A percentile compares a stretch with the other conserved stretches of the same genome.
Conservation (phyloP, 371 early-diverging fungal genomes). For the Entomophthora muscae region DNA sequence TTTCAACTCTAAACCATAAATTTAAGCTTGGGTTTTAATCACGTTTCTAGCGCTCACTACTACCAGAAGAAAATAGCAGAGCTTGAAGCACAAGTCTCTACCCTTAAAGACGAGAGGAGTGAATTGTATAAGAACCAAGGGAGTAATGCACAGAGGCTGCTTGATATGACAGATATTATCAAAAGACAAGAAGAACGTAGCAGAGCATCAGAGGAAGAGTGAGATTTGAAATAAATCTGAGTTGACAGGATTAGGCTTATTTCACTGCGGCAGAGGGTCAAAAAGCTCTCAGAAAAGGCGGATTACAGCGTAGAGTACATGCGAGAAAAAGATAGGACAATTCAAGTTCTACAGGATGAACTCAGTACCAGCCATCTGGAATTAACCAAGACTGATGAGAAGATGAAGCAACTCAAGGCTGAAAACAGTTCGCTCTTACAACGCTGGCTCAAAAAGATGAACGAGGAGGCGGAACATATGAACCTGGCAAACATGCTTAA, state of each 20-base stretch:
- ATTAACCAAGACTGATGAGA: constrained; percentile 64
- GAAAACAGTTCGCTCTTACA: constrained; percentile 78
- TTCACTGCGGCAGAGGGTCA: background rate
- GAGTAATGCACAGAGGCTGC: constrained; percentile 72
- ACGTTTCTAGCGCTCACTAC: background rate
- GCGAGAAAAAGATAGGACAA: constrained; percentile 69
- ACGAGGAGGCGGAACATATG: constrained; percentile 81
- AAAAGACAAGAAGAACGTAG: constrained; percentile 41
- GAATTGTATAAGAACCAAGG: constrained; percentile 84
- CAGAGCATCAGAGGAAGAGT: constrained; percentile 48
- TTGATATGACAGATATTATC: constrained; percentile 64
- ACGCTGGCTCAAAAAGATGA: constrained; percentile 83
- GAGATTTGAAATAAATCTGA: constrained; percentile 11
- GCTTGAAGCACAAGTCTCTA: constrained; percentile 49
- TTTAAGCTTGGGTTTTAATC: too few species aligned
- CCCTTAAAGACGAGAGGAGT: constrained; percentile 67
- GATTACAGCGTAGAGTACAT: constrained; percentile 36
- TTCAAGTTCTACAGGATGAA: constrained; percentile 87
- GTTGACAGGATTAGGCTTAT: background rate
- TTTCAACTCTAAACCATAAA: too few species aligned
- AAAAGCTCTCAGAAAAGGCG: constrained; percentile 19
- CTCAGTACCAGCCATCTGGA: constrained; percentile 77
- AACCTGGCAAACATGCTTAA: constrained; percentile 78
- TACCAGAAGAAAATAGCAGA: constrained; percentile 44
- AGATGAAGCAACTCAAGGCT: constrained; percentile 41